Evolutionary conservation across 2,329 filamentous ascomycete genomes (phyloP), one percentile per base, ranked within the genome.

Genomic region (Trichoderma afroharzianum): DNA sequence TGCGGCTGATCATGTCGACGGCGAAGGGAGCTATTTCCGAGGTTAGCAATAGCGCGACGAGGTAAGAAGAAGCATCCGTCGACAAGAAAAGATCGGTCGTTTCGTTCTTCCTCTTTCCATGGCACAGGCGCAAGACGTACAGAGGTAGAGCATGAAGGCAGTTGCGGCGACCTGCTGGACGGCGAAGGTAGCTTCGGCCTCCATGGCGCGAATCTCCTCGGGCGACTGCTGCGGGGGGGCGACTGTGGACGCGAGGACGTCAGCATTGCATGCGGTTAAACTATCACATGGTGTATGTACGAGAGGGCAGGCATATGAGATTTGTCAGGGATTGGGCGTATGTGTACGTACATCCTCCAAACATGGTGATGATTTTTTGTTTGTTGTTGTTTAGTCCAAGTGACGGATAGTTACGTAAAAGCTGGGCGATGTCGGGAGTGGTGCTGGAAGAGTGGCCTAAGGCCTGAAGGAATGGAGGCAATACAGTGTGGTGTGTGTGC

Each of bases 101-200:
- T 4, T 58, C 28, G 15, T 58, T 58, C 26, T 58, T 30, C 15
- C 1, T 58, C 55, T n/a, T n/a, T 30, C 26, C 55, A 32, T 30
- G 30, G 18, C 1, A 2, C 4, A 14, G 30, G 28, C 15, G 26
- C 4, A 21, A 5, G 9, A 80, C 92, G 71, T 89, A 96, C 93
- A 93, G 73, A 96, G 83, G 80, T 95, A 95, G 63, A 96, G 86
- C 63, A 92, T 81, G 50, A 91, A 85, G 74, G 90, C 90, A 18
- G 89, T 89, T 50, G 88, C 86, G 70, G 91, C 79, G 73, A 91
- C 91, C 77, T 86, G 87, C 83, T 92, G 90, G 75, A 95, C 84
- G 64, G 90, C 92, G 76, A 86, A 85, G 77, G 84, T 84, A 64
- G 93, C 92, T 80, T 91, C 88, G 72, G 85, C 84, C 85, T 95